Percentiles rank a stretch among this genome's conserved stretches.
Evolutionary conservation across 768 basidiomycete species (phyloP).

Genomic region (Boletus rubescentipes): DNA sequence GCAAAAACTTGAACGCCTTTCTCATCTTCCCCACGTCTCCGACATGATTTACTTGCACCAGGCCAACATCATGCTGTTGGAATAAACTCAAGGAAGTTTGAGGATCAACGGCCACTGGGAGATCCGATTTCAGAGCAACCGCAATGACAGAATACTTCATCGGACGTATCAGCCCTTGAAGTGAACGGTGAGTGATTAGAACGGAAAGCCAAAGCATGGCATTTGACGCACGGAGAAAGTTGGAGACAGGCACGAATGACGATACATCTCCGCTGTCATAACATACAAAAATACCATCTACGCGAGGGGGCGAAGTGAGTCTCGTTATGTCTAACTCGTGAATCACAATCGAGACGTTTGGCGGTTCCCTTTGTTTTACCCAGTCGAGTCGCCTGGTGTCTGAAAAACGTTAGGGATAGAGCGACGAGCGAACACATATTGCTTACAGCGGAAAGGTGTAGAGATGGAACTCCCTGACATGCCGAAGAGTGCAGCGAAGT

Average conservation of each 20-base stretch:
- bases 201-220: neutral
- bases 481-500: slow-evolving; percentile 36
- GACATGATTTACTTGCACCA: slow-evolving; percentile 68
- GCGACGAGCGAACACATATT: neutral
- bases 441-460: slow-evolving; percentile 43
- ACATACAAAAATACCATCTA: slow-evolving; percentile 83
- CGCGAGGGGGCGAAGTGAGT: slow-evolving; percentile 54
- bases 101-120: slow-evolving; percentile 58
- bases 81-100: slow-evolving; percentile 49
- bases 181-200: slow-evolving; percentile 10
- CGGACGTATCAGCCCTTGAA: slow-evolving; percentile 55
- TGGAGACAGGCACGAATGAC: slow-evolving; percentile 67
- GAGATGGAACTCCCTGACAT: slow-evolving; percentile 34
- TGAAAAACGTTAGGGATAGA: slow-evolving; percentile 29
- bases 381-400: slow-evolving; percentile 33
- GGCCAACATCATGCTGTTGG: slow-evolving; percentile 65
- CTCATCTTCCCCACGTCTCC: slow-evolving; percentile 70
- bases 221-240: slow-evolving; percentile 63
- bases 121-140: slow-evolving; percentile 86
- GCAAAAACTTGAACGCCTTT: slow-evolving; percentile 69
- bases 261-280: slow-evolving; percentile 68
- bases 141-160: slow-evolving; percentile 67
- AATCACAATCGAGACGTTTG: slow-evolving; percentile 47
- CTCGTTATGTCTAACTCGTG: slow-evolving; percentile 56
- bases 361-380: slow-evolving; percentile 40